A percentile compares a stretch with the other conserved stretches of the same genome.
Evolutionary conservation across 2,329 filamentous ascomycete species (phyloP).

Genomic region (Leptosphaerulina australis): DNA sequence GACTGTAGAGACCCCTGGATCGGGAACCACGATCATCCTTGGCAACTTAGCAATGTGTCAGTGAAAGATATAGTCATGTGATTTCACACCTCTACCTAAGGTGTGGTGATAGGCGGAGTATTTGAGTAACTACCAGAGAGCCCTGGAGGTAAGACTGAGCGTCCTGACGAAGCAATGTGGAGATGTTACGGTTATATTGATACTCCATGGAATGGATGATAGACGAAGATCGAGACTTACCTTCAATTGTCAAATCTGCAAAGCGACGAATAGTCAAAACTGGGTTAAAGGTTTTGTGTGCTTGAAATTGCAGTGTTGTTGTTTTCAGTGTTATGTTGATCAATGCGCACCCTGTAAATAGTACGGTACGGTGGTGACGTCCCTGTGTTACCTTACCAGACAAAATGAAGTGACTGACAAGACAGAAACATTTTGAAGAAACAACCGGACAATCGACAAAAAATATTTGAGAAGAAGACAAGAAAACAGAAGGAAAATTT

Average conservation of each 20-base stretch:
- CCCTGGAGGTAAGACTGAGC: background rate
- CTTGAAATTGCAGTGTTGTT: constrained; percentile 1
- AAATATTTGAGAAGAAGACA: constrained; percentile 2
- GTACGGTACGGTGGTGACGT: background rate
- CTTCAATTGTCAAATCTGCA: background rate
- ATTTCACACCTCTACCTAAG: background rate
- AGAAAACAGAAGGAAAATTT: constrained; percentile 8
- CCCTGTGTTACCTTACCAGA: background rate
- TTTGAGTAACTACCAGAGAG: background rate
- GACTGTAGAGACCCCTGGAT: background rate
- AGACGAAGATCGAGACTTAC: background rate
- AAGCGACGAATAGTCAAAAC: background rate
- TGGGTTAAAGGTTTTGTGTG: background rate
- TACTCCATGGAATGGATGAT: constrained; percentile 12
- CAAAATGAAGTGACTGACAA: background rate
- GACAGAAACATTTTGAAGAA: background rate
- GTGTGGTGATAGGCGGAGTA: background rate
- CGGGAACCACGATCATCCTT: constrained; percentile 7
- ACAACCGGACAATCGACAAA: background rate
- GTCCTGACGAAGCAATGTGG: background rate
- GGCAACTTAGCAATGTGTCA: constrained; percentile 11
- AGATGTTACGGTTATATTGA: constrained; percentile 7
- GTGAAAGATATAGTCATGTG: constrained; percentile 14
- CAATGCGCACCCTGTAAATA: constrained; percentile 8
- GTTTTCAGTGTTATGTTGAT: constrained; percentile 12